A percentile compares a stretch with the other conserved stretches of the same genome.
Evolutionary conservation across 1,284 basidiomycete species (phyloP).

Genomic region (Pseudomicrostroma phylloplanum): DNA sequence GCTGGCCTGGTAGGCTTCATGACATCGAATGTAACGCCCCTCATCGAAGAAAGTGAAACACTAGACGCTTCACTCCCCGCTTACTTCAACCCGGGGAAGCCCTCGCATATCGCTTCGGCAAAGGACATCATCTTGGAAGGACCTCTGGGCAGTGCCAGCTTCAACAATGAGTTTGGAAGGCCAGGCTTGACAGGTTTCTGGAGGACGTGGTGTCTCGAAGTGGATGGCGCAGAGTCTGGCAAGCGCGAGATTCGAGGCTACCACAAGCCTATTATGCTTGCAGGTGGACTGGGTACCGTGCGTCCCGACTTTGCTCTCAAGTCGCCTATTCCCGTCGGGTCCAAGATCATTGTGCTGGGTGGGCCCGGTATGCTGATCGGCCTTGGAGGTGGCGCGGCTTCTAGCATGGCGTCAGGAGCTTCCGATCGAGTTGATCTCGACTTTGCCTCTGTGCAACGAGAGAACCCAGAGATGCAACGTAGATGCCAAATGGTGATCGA

Average conservation of each 20-base stretch:
- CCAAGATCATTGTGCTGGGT: conserved; percentile 75
- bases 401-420: conserved; percentile 64
- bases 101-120: conserved; percentile 82
- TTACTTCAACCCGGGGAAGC: conserved; percentile 59
- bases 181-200: conserved; percentile 62
- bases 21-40: conserved; percentile 69
- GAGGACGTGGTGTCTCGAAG: conserved; percentile 38
- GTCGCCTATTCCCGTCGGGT: conserved; percentile 38
- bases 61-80: conserved; percentile 12
- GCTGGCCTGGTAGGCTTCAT: conserved; percentile 91
- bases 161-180: conserved; percentile 98
- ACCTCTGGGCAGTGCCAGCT: conserved; percentile 86
- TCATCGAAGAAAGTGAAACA: conserved; percentile 27
- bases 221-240: conserved; percentile 17
- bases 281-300: conserved; percentile 91
- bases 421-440: conserved; percentile 81
- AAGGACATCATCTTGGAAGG: conserved; percentile 97
- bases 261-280: conserved; percentile 99
- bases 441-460: conserved; percentile 93
- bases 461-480: conserved; percentile 97
- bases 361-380: conserved; percentile 96
- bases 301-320: conserved; percentile 50
- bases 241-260: conserved; percentile 74
- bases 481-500: conserved; percentile 97
- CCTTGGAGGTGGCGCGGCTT: conserved; percentile 90